These are phyloP conservation scores for Bonia amplexicaulis DNA, from an alignment of 176 grass and related monocot species.

Conservation along the genomic window DNA sequence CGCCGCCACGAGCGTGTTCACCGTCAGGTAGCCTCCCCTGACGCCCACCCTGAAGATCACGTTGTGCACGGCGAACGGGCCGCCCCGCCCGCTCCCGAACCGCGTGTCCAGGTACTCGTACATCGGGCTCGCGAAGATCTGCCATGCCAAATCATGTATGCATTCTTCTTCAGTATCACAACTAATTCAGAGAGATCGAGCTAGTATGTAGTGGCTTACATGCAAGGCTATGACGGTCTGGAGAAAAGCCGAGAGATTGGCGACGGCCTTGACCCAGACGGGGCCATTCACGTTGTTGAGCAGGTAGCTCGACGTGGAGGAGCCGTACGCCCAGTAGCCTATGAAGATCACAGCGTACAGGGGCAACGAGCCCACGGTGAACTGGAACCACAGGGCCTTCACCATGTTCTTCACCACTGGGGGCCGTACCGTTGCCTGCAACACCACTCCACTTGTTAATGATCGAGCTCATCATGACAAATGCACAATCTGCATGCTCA, in stretches of 20 bases:
- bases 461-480: no score
- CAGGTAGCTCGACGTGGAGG: conserved; percentile 54
- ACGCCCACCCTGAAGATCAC: conserved; percentile 55
- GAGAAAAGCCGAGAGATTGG: conserved; percentile 57
- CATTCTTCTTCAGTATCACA: neutral
- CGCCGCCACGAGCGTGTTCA: conserved; percentile 73
- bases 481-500: no score
- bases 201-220: conserved; percentile 7
- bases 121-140: conserved; percentile 82
- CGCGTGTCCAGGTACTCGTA: conserved; percentile 70
- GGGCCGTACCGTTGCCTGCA: conserved; percentile 49
- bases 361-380: conserved; percentile 45
- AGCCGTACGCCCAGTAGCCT: conserved; percentile 77
- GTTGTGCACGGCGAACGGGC: conserved; percentile 47
- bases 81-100: conserved; percentile 43
- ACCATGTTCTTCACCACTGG: conserved; percentile 70
- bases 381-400: conserved; percentile 71
- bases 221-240: conserved; percentile 61
- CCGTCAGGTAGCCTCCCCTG: conserved; percentile 58
- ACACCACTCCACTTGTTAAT: no score
- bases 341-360: conserved; percentile 47
- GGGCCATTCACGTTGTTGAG: conserved; percentile 58
- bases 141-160: neutral
- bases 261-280: conserved; percentile 49
- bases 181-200: no score